Percentiles rank a stretch among this genome's conserved stretches.
These are phyloP conservation scores for Bolboschoenoplectus hybrid DNA, from an alignment of 202 grass and related monocot genomes.

Conservation along the genomic window DNA sequence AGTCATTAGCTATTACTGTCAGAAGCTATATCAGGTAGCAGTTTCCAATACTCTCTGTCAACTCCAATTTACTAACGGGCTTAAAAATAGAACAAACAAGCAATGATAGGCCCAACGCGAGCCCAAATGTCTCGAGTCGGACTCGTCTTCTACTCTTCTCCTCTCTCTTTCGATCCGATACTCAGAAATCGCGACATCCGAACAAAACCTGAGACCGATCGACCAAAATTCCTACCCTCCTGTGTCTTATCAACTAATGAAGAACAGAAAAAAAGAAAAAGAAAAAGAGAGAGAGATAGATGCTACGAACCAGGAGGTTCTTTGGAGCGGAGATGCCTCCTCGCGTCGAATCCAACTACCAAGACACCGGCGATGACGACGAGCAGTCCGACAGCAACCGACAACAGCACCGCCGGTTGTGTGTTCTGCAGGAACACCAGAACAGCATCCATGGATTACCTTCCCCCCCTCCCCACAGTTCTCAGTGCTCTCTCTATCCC, in stretches of 20 bases:
- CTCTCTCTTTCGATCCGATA: not conserved
- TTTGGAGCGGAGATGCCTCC: constrained; percentile 23
- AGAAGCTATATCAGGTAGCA: not conserved
- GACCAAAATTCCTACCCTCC: not conserved
- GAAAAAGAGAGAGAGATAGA: not conserved
- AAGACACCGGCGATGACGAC: constrained; percentile 32
- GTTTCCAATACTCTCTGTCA: not conserved
- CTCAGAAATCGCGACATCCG: not conserved
- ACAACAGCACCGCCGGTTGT: not conserved
- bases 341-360: not conserved
- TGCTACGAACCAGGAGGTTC: constrained; percentile 38
- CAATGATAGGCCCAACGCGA: not conserved
- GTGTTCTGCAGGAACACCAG: constrained; percentile 28
- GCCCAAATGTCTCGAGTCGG: not conserved
- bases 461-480: not conserved
- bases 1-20: not conserved
- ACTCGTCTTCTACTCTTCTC: not conserved
- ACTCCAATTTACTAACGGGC: not conserved
- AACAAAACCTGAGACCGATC: not conserved
- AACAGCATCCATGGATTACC: constrained; percentile 37
- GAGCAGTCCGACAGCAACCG: constrained; percentile 30
- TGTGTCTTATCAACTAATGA: not conserved
- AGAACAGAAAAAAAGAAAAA: not conserved
- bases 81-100: not conserved
- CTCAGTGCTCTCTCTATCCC: not conserved